A percentile compares a stretch with the other conserved stretches of the same genome.
Evolutionary conservation across 139 green algal genomes (phyloP).

Genomic region (Zygnema circumcarinatum): DNA sequence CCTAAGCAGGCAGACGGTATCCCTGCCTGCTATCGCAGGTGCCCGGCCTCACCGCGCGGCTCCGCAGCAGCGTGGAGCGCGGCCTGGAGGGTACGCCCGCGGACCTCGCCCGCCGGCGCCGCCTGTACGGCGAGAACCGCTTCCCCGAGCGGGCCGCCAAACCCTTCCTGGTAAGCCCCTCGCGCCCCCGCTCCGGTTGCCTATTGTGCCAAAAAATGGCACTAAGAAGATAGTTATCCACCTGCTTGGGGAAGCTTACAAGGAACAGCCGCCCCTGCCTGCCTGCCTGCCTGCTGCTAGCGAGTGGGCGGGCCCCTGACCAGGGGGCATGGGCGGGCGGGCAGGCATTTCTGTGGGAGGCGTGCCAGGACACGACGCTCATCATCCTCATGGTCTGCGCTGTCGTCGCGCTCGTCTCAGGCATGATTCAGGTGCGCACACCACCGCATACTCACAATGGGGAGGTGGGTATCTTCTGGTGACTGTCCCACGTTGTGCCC

Average conservation of each 20-base stretch:
- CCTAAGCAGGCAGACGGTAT: too few species aligned
- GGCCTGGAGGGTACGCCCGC: slow-evolving; percentile 10
- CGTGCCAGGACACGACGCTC: slow-evolving; percentile 31
- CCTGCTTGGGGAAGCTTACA: not conserved
- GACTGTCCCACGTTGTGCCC: too few species aligned
- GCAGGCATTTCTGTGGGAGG: slow-evolving; percentile 30
- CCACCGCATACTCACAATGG: not conserved
- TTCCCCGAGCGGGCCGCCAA: slow-evolving; percentile 7
- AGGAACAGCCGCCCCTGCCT: not conserved
- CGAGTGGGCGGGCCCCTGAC: too few species aligned
- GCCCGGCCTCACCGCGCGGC: not conserved
- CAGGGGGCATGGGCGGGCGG: not conserved
- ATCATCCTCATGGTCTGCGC: slow-evolving; percentile 52
- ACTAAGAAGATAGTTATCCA: not conserved
- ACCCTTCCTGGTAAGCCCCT: not conserved
- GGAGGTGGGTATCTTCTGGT: too few species aligned
- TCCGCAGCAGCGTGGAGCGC: not conserved
- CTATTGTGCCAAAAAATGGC: not conserved
- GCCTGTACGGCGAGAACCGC: slow-evolving; percentile 10
- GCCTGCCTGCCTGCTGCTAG: slow-evolving; percentile 3
- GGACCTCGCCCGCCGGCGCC: not conserved
- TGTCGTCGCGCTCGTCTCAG: slow-evolving; percentile 11
- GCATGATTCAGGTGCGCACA: slow-evolving; percentile 8
- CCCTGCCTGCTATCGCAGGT: too few species aligned
- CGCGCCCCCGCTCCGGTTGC: slow-evolving; percentile 1